Percentiles rank a stretch among this genome's conserved stretches.
These are phyloP conservation scores for Rhodotorula sp. DNA, from an alignment of 1,284 basidiomycete genomes.

Conservation along the genomic window DNA sequence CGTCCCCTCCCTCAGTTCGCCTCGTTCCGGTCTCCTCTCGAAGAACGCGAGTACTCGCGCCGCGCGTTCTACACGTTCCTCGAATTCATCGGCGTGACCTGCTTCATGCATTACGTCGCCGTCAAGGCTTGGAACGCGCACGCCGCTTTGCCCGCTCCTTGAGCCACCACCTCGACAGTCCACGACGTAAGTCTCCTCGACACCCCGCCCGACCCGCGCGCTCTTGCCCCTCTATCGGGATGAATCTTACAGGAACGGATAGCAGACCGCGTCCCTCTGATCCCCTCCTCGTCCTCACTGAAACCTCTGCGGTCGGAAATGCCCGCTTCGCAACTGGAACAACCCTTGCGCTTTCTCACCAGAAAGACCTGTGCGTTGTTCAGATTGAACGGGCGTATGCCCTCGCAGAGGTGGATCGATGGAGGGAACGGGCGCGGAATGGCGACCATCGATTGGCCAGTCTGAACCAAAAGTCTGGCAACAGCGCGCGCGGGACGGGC, in stretches of 20 bases:
- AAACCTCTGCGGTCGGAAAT: neutral
- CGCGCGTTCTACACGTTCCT: slow-evolving; percentile 38
- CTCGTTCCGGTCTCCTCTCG: slow-evolving; percentile 38
- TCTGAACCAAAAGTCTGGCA: neutral
- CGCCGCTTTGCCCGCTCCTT: neutral
- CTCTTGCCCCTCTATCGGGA: neutral
- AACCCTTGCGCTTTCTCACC: neutral
- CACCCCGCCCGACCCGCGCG: neutral
- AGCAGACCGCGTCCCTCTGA: neutral
- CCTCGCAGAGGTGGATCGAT: neutral
- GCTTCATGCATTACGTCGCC: slow-evolving; percentile 22
- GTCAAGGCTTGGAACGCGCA: slow-evolving; percentile 11
- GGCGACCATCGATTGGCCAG: slow-evolving; percentile 1
- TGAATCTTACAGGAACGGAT: slow-evolving; percentile 4
- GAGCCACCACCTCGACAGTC: neutral
- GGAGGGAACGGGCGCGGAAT: neutral
- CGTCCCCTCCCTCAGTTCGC: slow-evolving; percentile 25
- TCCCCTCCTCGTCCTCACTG: neutral
- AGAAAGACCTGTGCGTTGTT: neutral
- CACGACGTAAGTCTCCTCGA: neutral
- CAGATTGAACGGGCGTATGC: neutral
- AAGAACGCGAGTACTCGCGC: slow-evolving; percentile 36
- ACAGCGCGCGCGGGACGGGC: neutral
- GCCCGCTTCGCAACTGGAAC: neutral
- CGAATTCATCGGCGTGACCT: slow-evolving; percentile 25